These are phyloP conservation scores for Penstemon barbatus DNA, from an alignment of 257 asterid species.

Conservation along the genomic window DNA sequence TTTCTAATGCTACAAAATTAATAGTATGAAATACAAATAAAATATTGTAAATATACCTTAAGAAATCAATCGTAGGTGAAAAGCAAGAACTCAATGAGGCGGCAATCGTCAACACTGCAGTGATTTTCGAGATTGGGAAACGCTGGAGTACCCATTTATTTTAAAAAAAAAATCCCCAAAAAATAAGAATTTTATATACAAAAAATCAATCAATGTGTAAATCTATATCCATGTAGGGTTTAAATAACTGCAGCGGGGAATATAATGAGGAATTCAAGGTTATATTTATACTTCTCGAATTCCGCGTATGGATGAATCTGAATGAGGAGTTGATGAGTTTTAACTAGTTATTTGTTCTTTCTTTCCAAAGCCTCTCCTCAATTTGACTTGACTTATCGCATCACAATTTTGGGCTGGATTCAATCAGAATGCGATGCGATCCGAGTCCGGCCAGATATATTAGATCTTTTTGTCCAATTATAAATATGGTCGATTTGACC, in stretches of 20 bases:
- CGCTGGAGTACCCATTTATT: slow-evolving; percentile 85
- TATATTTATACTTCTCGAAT: slow-evolving; percentile 24
- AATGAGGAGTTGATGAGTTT: no score
- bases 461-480: no score
- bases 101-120: slow-evolving; percentile 83
- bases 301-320: slow-evolving; percentile 30
- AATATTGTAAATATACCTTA: slow-evolving; percentile 36
- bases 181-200: background rate
- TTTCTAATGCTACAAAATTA: no score
- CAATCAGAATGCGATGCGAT: no score
- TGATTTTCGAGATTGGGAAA: slow-evolving; percentile 87
- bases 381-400: no score
- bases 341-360: no score
- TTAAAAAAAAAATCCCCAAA: background rate
- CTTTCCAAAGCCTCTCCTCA: no score
- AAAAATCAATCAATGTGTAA: background rate
- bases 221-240: background rate
- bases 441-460: no score
- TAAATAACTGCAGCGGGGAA: no score
- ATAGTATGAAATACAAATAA: no score
- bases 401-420: no score
- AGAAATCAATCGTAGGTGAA: slow-evolving; percentile 91
- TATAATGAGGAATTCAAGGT: slow-evolving; percentile 25
- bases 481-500: no score
- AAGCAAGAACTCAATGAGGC: slow-evolving; percentile 89